A percentile compares a stretch with the other conserved stretches of the same genome.
Conservation (phyloP, 1,284 basidiomycete genomes). For the Caloboletus firmus region DNA sequence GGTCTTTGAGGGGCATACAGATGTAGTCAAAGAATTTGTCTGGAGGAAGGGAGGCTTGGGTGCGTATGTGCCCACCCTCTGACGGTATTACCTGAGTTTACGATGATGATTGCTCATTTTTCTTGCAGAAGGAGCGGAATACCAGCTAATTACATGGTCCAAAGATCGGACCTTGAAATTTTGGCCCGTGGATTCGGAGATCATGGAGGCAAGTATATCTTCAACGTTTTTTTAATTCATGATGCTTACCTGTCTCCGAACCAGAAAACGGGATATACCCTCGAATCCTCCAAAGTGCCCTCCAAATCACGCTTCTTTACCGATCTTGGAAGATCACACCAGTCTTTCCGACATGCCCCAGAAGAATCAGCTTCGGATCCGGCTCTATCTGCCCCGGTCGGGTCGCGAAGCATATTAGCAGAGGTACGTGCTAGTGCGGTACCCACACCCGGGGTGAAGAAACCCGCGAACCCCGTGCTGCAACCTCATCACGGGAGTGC, state of each 20-base stretch:
- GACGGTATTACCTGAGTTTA: neutral
- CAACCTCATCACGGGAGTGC: conserved; percentile 38
- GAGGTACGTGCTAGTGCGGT: conserved; percentile 61
- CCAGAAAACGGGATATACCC: conserved; percentile 47
- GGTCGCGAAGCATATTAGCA: conserved; percentile 63
- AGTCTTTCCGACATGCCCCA: conserved; percentile 53
- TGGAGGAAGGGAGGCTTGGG: conserved; percentile 76
- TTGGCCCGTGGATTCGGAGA: conserved; percentile 81
- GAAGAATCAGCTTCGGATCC: conserved; percentile 36
- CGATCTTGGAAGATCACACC: conserved; percentile 22
- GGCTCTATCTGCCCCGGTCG: conserved; percentile 65
- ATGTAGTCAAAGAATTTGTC: conserved; percentile 97
- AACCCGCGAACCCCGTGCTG: conserved; percentile 36
- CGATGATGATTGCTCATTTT: neutral
- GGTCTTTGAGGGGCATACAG: conserved; percentile 84
- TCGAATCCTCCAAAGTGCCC: conserved; percentile 11
- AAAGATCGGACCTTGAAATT: conserved; percentile 92
- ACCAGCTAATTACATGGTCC: conserved; percentile 96
- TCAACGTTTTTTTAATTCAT: neutral
- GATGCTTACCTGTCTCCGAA: neutral
- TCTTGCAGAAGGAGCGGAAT: conserved; percentile 62
- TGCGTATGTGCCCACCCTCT: conserved; percentile 29
- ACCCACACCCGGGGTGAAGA: conserved; percentile 29
- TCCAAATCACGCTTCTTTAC: conserved; percentile 33
- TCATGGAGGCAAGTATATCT: conserved; percentile 53